Percentiles rank a stretch among this genome's conserved stretches.
phyloP scores from a whole-genome alignment of 1,139 yeast species.

The Pneumocystis jirovecii region DNA sequence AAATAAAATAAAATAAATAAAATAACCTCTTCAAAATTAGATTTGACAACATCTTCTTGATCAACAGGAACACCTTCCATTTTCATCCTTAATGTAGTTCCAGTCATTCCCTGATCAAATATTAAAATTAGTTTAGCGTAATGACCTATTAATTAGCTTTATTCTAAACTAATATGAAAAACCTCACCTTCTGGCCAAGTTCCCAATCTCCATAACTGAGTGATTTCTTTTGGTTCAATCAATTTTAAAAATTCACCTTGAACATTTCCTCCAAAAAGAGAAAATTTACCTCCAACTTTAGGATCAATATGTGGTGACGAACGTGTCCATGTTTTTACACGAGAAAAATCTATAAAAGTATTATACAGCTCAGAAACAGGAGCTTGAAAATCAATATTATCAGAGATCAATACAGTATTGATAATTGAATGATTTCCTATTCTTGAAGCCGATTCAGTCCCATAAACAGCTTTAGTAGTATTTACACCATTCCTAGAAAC shows the following conservation, averaged over 20 bases:
- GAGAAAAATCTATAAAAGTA: slow-evolving; percentile 57
- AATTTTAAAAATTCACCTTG: slow-evolving; percentile 51
- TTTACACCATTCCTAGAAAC: neutral
- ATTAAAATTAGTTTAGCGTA: slow-evolving; percentile 52
- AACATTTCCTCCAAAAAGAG: slow-evolving; percentile 80
- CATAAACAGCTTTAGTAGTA: slow-evolving; percentile 9
- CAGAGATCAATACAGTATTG: slow-evolving; percentile 44
- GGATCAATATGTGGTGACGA: slow-evolving; percentile 54
- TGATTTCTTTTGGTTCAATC: slow-evolving; percentile 42
- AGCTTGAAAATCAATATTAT: slow-evolving; percentile 72
- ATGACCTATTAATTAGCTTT: slow-evolving; percentile 29
- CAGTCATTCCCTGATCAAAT: slow-evolving; percentile 63
- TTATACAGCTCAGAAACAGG: slow-evolving; percentile 71
- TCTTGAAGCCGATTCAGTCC: neutral
- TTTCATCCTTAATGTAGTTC: slow-evolving; percentile 62
- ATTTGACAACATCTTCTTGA: slow-evolving; percentile 80
- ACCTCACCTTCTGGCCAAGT: slow-evolving; percentile 57
- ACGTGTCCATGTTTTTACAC: slow-evolving; percentile 83
- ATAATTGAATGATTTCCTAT: slow-evolving; percentile 15
- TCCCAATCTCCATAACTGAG: slow-evolving; percentile 69
- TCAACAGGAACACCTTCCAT: slow-evolving; percentile 93
- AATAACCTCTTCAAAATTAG: slow-evolving; percentile 58
- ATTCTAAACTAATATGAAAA: neutral
- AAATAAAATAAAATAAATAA: neutral
- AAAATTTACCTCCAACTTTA: slow-evolving; percentile 45